Percentiles rank a stretch among this genome's conserved stretches.
phyloP scores from a whole-genome alignment of 345 rosid species.

The Populus davidiana region DNA sequence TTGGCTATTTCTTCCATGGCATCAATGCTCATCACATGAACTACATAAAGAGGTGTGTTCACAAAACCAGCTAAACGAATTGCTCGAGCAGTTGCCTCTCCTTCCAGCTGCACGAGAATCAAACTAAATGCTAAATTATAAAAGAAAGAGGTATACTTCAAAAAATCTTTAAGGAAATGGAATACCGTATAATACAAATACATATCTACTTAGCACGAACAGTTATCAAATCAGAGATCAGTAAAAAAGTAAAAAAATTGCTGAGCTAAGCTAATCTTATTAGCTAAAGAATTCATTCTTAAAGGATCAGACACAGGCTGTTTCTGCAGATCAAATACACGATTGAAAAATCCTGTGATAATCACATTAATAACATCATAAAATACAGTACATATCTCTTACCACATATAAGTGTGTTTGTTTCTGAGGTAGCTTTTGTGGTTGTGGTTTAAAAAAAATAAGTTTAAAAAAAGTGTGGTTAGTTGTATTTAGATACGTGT shows the following conservation, averaged over 20 bases:
- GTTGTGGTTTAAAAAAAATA: too few relatives aligned
- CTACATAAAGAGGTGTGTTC: conserved; percentile 90
- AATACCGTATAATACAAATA: neutral
- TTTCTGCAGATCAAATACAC: neutral
- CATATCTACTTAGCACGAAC: neutral
- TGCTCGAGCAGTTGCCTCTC: conserved; percentile 96
- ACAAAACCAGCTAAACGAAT: conserved; percentile 85
- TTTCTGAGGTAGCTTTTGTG: too few relatives aligned
- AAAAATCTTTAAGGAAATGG: neutral
- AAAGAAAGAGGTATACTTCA: neutral
- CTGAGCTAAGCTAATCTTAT: neutral
- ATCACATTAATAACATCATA: neutral
- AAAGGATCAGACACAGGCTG: neutral
- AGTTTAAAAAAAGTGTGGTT: too few relatives aligned
- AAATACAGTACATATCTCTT: neutral
- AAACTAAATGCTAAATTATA: conserved; percentile 15
- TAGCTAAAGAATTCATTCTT: neutral
- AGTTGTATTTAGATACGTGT: too few relatives aligned
- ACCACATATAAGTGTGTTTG: neutral
- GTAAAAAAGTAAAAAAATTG: neutral
- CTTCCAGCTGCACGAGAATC: conserved; percentile 65
- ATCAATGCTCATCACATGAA: conserved; percentile 98
- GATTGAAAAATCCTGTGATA: neutral
- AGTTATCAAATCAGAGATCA: neutral
- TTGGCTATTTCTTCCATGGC: conserved; percentile 96